Base-by-base conservation (phyloP, 2,329 filamentous ascomycete species). In the Thermothelomyces thermophilus region DNA sequence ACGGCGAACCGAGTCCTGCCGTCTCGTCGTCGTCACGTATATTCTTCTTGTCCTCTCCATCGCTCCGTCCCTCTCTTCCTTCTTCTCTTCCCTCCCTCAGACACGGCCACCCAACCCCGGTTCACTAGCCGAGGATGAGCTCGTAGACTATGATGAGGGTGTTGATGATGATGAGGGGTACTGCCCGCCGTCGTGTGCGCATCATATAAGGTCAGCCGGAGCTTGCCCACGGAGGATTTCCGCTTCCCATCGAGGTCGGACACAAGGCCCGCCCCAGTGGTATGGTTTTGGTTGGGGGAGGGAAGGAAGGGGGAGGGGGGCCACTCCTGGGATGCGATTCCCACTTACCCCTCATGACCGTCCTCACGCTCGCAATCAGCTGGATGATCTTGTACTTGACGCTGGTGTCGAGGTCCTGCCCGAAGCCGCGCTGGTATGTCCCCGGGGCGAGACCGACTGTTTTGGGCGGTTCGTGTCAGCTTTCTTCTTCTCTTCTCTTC, bases 371-470 rank as follows among this genome's bases (percentile, higher is more conserved):
- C 31, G 87, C 87, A 58, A 97, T 93, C 62, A 97, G 71, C 66
- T 95, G 90, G 62, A 96, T 84, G 36, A 90, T 76, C 68, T 93
- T 93, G 45, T 84, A 84, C 69, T 93, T 91, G 62, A 95, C 77
- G 68, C 87, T 90, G 57, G 83, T 78, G 59, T 87, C 86, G 60
- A 87, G 63, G 62, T 76, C 71, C 58, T 83, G 73, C 60, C 90
- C 89, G 66, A 95, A 95, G 35, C 83, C 82, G 1, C 87, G 84
- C 59, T 95, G 89, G 60, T 76, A 75, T 22, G 80, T 76, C 44
- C 77, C 72, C 2, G 79, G 76, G 3, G 81, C 90, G 78, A 91
- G 90, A 64, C 90, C 90, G 64, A 96, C 86, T 94, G 60, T 26
- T 26, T 5, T 67, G 84, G 71, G 86, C 70, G 80, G 74, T 50